A percentile compares a stretch with the other conserved stretches of the same genome.
These are phyloP conservation scores for Lactifluus volemus DNA, from an alignment of 768 basidiomycete genomes.

Conservation along the genomic window DNA sequence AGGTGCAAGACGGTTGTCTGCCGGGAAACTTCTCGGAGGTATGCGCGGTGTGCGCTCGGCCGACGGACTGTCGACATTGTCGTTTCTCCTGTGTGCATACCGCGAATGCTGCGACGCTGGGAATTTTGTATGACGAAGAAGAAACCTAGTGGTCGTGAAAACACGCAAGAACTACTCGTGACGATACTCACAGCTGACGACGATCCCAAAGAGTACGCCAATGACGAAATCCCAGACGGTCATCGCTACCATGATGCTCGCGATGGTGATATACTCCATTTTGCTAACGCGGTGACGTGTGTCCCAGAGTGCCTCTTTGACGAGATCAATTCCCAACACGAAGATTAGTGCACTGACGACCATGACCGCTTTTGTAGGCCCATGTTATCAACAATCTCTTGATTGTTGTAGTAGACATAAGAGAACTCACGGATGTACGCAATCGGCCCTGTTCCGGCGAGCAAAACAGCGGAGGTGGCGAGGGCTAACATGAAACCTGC, in stretches of 20 bases:
- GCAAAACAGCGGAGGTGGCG: constrained; percentile 59
- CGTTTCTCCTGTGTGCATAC: constrained; percentile 72
- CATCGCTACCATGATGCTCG: constrained; percentile 87
- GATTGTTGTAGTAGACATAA: background rate
- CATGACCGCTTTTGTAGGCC: constrained; percentile 58
- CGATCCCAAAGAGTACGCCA: constrained; percentile 86
- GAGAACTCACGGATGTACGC: constrained; percentile 74
- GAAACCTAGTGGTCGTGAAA: constrained; percentile 43
- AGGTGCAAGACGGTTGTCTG: constrained; percentile 84
- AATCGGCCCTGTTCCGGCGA: constrained; percentile 83
- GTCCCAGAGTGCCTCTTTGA: constrained; percentile 96
- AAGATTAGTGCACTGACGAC: constrained; percentile 89
- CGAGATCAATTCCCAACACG: constrained; percentile 87
- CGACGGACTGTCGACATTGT: constrained; percentile 88
- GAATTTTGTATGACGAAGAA: constrained; percentile 98
- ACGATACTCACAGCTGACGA: constrained; percentile 67
- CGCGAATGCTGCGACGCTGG: constrained; percentile 73
- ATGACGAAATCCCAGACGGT: constrained; percentile 91
- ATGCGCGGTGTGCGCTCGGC: constrained; percentile 78
- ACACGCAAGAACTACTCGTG: background rate
- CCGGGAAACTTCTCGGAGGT: constrained; percentile 85
- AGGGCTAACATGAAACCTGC: constrained; percentile 80
- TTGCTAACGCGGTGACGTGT: constrained; percentile 83
- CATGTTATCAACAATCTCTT: background rate
- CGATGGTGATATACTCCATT: constrained; percentile 74